Conservation (phyloP, 257 asterid genomes). For the Plantago major region DNA sequence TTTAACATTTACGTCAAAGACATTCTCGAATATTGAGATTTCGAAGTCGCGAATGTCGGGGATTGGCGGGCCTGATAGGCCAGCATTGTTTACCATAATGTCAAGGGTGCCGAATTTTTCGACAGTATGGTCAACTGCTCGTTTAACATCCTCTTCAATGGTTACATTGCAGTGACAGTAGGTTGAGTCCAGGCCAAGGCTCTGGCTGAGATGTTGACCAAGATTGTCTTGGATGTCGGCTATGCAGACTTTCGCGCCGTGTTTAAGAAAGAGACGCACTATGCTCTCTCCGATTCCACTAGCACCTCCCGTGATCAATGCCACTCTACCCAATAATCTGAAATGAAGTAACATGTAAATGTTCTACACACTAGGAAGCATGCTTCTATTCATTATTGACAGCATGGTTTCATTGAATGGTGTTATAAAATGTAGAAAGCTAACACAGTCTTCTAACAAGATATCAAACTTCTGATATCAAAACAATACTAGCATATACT, state of each 20-base stretch:
- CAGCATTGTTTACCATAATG: conserved; percentile 89
- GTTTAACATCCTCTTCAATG: conserved; percentile 53
- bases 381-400: too few relatives aligned
- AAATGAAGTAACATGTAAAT: conserved; percentile 10
- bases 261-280: conserved; percentile 60
- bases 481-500: not conserved
- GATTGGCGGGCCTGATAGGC: conserved; percentile 64
- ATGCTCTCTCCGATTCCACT: conserved; percentile 88
- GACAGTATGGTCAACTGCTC: conserved; percentile 66
- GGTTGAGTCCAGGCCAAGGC: conserved; percentile 21
- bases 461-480: too few relatives aligned
- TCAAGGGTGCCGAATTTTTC: conserved; percentile 72
- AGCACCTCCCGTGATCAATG: conserved; percentile 92
- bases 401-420: too few relatives aligned
- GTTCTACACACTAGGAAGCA: not conserved
- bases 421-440: too few relatives aligned
- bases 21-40: conserved; percentile 53
- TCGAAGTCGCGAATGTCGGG: conserved; percentile 68
- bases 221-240: conserved; percentile 65
- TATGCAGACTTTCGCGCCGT: conserved; percentile 80
- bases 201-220: conserved; percentile 46
- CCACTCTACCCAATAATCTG: conserved; percentile 80
- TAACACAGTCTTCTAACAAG: too few relatives aligned
- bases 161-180: conserved; percentile 75
- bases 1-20: conserved; percentile 62